Evolutionary conservation across 495 filamentous ascomycete genomes (phyloP), one percentile per base, ranked within the genome.

Genomic region (Trichoderma asperelloides): DNA sequence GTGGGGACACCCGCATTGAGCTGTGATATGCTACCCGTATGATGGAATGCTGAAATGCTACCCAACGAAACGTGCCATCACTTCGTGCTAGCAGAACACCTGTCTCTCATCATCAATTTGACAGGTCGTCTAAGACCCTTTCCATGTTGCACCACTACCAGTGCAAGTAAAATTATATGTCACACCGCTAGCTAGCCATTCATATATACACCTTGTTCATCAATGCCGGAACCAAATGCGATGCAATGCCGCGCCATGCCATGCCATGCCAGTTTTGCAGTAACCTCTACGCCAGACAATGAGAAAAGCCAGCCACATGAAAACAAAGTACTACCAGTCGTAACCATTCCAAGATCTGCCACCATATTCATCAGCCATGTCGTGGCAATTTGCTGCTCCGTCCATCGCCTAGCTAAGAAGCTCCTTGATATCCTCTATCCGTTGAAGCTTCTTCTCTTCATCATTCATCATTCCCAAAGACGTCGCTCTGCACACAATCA

Each of bases 371-470:
- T 16, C 1, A 30, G 11, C 27, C 55, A 25, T 30, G 27, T 60
- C 55, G 18, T 51, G 47, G 4, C 13, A 45, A 11, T 45, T 18
- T 6, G 18, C 9, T 37, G 33, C 33, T 37, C 9, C 2, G 13
- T 60, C 16, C 27, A 25, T 39, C 64, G 70, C 30, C 78, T 74
- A 96, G 73, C 90, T 91, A 65, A 99, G 86, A 69, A 99, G 79
- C 78, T 97, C 88, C 75, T 86, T 94, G 68, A 99, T 91, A 81
- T 99, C 95, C 75, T 97, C 94, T 70, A 98, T 91, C 66, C 90
- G 81, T 73, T 95, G 91, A 71, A 91, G 79, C 78, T 86, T 91
- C 82, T 93, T 97, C 76, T 97, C 93, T 68, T 97, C 93, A 69
- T 97, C 92, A 43, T 80, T 89, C 85, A 96, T 92, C 86, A 98